Percentiles rank a stretch among this genome's conserved stretches.
Evolutionary conservation across 2,329 filamentous ascomycete genomes (phyloP).

Genomic region (Xylariaceae sp.): DNA sequence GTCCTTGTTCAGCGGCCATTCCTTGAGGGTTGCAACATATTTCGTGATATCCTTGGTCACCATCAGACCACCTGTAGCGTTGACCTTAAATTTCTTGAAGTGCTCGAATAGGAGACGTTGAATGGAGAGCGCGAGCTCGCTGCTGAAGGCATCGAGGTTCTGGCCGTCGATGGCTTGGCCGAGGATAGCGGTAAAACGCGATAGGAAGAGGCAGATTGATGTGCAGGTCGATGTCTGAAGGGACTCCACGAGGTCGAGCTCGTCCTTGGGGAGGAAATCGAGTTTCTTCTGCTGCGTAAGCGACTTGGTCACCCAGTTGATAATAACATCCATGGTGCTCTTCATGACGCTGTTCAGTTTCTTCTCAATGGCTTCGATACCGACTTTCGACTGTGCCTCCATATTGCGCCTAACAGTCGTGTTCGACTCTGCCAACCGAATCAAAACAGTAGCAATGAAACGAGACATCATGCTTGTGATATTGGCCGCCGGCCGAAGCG

Average conservation of each 20-base stretch:
- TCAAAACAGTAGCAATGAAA: slow-evolving; percentile 83
- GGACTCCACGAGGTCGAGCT: slow-evolving; percentile 61
- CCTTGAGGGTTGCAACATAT: slow-evolving; percentile 79
- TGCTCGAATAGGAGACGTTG: slow-evolving; percentile 80
- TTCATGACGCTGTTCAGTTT: slow-evolving; percentile 64
- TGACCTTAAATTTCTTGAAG: slow-evolving; percentile 90
- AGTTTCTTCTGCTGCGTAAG: slow-evolving; percentile 77
- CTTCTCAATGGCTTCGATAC: slow-evolving; percentile 73
- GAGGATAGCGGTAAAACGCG: slow-evolving; percentile 57
- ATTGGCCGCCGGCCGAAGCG: slow-evolving; percentile 74
- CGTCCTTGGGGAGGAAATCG: slow-evolving; percentile 84
- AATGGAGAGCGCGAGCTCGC: slow-evolving; percentile 76
- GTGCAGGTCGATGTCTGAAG: slow-evolving; percentile 84
- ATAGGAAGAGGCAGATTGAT: slow-evolving; percentile 74
- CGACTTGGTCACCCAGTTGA: slow-evolving; percentile 70
- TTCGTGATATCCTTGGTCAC: slow-evolving; percentile 94
- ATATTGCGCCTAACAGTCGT: slow-evolving; percentile 86
- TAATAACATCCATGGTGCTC: slow-evolving; percentile 57
- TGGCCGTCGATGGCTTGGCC: slow-evolving; percentile 70
- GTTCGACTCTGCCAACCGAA: slow-evolving; percentile 83
- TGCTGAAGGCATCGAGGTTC: slow-evolving; percentile 76
- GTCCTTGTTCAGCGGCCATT: slow-evolving; percentile 70
- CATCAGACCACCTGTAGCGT: slow-evolving; percentile 87
- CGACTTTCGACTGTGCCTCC: slow-evolving; percentile 71
- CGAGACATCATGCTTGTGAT: slow-evolving; percentile 91